These are phyloP conservation scores for Mortierella claussenii DNA, from an alignment of 192 early-diverging fungal species.

Conservation along the genomic window DNA sequence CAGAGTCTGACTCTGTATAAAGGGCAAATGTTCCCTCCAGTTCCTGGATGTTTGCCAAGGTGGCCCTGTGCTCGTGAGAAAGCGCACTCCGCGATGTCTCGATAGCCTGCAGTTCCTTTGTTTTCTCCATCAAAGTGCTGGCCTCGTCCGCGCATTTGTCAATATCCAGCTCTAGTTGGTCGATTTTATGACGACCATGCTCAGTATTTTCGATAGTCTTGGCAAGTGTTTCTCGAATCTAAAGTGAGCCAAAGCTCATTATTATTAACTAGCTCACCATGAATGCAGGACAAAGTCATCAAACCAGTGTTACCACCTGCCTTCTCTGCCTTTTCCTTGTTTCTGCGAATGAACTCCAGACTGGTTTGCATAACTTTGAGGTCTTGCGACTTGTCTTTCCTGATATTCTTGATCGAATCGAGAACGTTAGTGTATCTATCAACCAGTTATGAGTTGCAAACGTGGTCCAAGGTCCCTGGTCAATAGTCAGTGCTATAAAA, in stretches of 20 bases:
- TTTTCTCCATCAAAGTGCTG: conserved; percentile 53
- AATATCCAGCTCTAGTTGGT: conserved; percentile 57
- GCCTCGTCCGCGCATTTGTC: conserved; percentile 35
- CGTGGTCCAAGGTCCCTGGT: too few species aligned
- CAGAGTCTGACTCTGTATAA: conserved; percentile 67
- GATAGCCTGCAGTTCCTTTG: conserved; percentile 58
- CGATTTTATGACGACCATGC: conserved; percentile 48
- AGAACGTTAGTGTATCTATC: conserved; percentile 89
- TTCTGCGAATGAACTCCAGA: conserved; percentile 72
- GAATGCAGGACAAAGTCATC: too few species aligned
- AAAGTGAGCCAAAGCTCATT: neutral
- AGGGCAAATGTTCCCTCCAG: conserved; percentile 37
- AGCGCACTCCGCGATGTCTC: conserved; percentile 53
- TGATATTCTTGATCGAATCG: conserved; percentile 79
- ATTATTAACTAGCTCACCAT: too few species aligned
- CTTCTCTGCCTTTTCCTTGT: conserved; percentile 78
- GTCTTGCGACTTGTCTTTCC: conserved; percentile 74
- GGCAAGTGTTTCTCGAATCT: conserved; percentile 33
- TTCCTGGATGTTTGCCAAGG: conserved; percentile 16
- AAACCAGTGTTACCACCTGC: conserved; percentile 31
- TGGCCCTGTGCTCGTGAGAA: conserved; percentile 53
- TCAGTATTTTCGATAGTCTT: conserved; percentile 18
- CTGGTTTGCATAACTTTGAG: conserved; percentile 71
- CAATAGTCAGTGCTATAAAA: too few species aligned
- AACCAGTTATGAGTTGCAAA: too few species aligned